Base-by-base conservation (phyloP, 495 filamentous ascomycete species). In the Aspergillus leporis region DNA sequence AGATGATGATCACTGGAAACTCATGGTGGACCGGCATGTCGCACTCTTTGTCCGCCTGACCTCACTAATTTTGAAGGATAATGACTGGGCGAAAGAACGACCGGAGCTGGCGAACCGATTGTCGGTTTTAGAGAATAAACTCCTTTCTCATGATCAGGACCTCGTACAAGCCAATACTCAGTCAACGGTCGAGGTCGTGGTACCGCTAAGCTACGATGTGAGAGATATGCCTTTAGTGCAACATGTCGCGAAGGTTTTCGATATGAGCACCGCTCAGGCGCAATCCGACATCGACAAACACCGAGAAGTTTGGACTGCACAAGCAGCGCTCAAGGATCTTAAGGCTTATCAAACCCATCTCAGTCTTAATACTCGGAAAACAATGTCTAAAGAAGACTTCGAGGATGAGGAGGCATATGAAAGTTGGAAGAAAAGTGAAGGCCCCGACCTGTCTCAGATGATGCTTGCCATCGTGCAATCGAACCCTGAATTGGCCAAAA, bases 141-240 rank as follows among this genome's bases (percentile, higher is more conserved):
- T 99, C 40, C 81, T 99, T 61, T 85, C 88, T n/a, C 92, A 97
- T 70, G 94, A 98, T 67, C 90, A 97, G 71, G 92, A 96, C 69
- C 81, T 98, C 25, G 75, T 79, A 53, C 69, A 79, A 67, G 75
- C 70, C 58, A 90, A 78, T 64, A 77, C 83, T 49, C 77, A 82
- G 51, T 64, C 75, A 16, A 83, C 83, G 16, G 83, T 91, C 30
- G 92, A 96, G 69, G 90, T 91, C 8, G 79, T 88, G 30, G 85
- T 90, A 10, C 90, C 93, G 2, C 70, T 94, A 48, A 94, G 86
- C 70, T 92, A 96, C 67, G 88, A 96, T 70, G 87, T 97, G 51
- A 96, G 92, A 75, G 95, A 99, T 67, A 99, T 99, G 95, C 87
- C 86, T 21, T 82, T 97, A 72, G 95, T 97, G 28, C 88, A 92